Percentiles rank a stretch among this genome's conserved stretches.
Conservation (phyloP, 495 filamentous ascomycete genomes). For the Saxophila tyrrhenica region DNA sequence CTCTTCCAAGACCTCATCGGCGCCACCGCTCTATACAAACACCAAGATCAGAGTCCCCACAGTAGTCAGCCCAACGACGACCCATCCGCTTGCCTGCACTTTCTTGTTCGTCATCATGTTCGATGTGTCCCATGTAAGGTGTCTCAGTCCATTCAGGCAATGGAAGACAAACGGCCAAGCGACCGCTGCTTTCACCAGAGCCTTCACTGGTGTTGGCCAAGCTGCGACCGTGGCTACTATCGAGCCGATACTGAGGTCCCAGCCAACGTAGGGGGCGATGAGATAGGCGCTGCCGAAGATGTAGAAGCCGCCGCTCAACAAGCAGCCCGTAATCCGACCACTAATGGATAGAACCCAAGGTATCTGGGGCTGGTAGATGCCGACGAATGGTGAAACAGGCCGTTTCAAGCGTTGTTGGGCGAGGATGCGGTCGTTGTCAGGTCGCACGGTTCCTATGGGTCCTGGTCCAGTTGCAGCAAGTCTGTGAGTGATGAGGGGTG, state of each 20-base stretch:
- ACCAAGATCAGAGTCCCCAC: conserved; percentile 52
- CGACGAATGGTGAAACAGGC: conserved; percentile 76
- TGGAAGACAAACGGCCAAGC: conserved; percentile 86
- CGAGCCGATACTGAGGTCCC: conserved; percentile 73
- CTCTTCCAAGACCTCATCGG: too few species aligned
- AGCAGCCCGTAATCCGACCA: conserved; percentile 69
- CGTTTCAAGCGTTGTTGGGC: conserved; percentile 70
- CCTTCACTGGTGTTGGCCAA: conserved; percentile 57
- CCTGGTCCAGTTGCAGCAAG: too few species aligned
- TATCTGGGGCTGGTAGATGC: conserved; percentile 79
- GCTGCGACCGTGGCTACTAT: conserved; percentile 67
- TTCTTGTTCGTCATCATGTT: conserved; percentile 53
- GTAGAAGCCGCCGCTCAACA: conserved; percentile 67
- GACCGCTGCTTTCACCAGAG: conserved; percentile 54
- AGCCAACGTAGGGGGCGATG: conserved; percentile 64
- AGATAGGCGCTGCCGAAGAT: conserved; percentile 75
- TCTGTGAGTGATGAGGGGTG: background rate
- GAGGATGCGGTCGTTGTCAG: too few species aligned
- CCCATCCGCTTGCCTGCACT: conserved; percentile 66
- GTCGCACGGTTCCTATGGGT: too few species aligned
- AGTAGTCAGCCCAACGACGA: conserved; percentile 55
- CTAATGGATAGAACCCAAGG: conserved; percentile 65
- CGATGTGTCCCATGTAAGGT: conserved; percentile 76
- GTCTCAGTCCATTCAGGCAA: conserved; percentile 69
- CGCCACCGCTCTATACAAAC: too few species aligned